Evolutionary conservation across 768 basidiomycete species (phyloP).

Genomic region (Termitomyces sp.): DNA sequence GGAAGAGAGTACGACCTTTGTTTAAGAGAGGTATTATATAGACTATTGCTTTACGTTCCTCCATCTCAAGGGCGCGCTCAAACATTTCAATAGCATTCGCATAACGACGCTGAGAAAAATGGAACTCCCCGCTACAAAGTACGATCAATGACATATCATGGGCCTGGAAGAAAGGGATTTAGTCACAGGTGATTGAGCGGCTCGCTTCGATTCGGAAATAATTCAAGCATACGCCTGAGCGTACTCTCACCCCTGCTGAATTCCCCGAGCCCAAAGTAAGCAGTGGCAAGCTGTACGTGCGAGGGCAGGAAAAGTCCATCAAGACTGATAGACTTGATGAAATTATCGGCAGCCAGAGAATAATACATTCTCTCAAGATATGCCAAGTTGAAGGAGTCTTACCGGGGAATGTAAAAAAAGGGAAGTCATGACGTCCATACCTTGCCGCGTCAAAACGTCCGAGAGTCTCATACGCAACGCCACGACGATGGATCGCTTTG

Average conservation of each 20-base stretch:
- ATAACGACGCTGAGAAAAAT: conserved; percentile 87
- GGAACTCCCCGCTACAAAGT: conserved; percentile 75
- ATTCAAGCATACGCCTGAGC: conserved; percentile 77
- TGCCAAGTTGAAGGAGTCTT: conserved; percentile 36
- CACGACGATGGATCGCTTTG: conserved; percentile 88
- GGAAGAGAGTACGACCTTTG: conserved; percentile 94
- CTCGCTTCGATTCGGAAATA: conserved; percentile 83
- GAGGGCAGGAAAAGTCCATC: conserved; percentile 90
- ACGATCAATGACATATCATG: neutral
- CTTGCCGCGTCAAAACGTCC: conserved; percentile 81
- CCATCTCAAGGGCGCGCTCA: conserved; percentile 84
- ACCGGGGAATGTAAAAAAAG: neutral
- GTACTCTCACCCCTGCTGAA: conserved; percentile 69
- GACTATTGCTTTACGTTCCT: conserved; percentile 60
- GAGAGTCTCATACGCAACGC: conserved; percentile 75
- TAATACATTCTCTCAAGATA: conserved; percentile 85
- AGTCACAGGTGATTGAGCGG: conserved; percentile 92
- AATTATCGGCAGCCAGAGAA: conserved; percentile 80
- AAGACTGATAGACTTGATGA: conserved; percentile 81
- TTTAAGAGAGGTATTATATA: conserved; percentile 95
- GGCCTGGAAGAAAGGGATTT: neutral
- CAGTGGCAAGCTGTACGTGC: conserved; percentile 94
- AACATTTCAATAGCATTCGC: conserved; percentile 88
- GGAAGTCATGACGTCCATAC: conserved; percentile 29
- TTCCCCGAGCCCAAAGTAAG: conserved; percentile 86